These are phyloP conservation scores for Solanum habrochaites DNA, from an alignment of 257 asterid genomes.

Conservation along the genomic window DNA sequence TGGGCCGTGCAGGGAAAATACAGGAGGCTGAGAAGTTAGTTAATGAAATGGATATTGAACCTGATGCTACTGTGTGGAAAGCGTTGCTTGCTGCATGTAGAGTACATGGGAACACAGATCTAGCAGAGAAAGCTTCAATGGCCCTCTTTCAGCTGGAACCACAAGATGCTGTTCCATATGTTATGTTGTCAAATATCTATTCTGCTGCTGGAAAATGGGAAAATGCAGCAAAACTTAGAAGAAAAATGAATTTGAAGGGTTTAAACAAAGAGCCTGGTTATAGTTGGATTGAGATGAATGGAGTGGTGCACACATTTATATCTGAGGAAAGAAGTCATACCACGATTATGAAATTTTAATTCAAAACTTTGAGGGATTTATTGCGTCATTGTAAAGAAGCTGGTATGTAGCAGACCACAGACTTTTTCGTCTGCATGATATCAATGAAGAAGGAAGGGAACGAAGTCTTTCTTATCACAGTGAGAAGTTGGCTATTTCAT, in stretches of 20 bases:
- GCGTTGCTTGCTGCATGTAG: slow-evolving; percentile 67
- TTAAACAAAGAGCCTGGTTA: slow-evolving; percentile 52
- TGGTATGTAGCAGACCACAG: slow-evolving; percentile 62
- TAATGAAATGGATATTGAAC: slow-evolving; percentile 32
- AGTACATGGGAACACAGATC: slow-evolving; percentile 41
- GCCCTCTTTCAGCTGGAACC: slow-evolving; percentile 57
- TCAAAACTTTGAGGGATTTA: slow-evolving; percentile 33
- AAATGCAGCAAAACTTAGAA: slow-evolving; percentile 51
- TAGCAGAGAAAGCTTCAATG: slow-evolving; percentile 54
- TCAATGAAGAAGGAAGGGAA: slow-evolving; percentile 53
- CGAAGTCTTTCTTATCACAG: slow-evolving; percentile 52
- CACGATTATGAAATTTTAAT: slow-evolving; percentile 24
- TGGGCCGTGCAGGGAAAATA: slow-evolving; percentile 66
- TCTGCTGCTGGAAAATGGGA: slow-evolving; percentile 60
- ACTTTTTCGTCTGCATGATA: slow-evolving; percentile 55
- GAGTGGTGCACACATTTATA: slow-evolving; percentile 29
- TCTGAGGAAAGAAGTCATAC: slow-evolving; percentile 58
- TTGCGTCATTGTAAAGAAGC: slow-evolving; percentile 36
- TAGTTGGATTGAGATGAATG: slow-evolving; percentile 65
- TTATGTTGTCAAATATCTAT: slow-evolving; percentile 59
- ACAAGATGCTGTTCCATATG: slow-evolving; percentile 56
- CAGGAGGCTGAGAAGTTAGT: slow-evolving; percentile 54
- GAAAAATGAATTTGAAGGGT: slow-evolving; percentile 45
- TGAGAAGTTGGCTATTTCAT: slow-evolving; percentile 79
- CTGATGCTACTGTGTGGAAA: slow-evolving; percentile 73